Conservation (phyloP, 202 grass and related monocot genomes). For the Brachypodium distachyon region DNA sequence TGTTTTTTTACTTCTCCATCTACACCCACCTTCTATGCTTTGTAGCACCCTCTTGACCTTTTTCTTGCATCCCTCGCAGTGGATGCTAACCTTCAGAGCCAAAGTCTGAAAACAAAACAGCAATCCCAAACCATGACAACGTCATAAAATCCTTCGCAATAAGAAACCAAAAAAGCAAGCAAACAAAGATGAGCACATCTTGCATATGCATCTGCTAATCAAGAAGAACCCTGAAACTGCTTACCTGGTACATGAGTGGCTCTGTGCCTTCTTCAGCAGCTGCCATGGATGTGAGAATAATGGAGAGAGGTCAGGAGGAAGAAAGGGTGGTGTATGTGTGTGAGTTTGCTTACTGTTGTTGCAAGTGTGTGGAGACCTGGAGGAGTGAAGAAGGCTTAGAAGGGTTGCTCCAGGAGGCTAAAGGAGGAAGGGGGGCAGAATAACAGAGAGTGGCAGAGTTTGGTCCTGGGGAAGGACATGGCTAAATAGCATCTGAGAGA, state of each 20-base stretch:
- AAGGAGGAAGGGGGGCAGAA: background rate
- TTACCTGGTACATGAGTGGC: constrained; percentile 83
- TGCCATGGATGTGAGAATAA: constrained; percentile 36
- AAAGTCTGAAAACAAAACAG: constrained; percentile 37
- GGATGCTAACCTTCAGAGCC: constrained; percentile 90
- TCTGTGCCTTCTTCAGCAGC: constrained; percentile 47
- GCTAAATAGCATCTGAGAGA: constrained; percentile 30
- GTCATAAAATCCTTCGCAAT: background rate
- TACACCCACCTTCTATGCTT: constrained; percentile 88
- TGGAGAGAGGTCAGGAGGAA: background rate
- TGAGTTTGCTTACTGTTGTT: background rate
- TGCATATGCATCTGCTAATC: background rate
- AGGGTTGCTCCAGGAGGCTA: background rate
- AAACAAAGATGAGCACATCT: background rate
- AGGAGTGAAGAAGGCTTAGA: background rate
- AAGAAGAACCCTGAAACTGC: background rate
- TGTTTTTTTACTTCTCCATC: background rate
- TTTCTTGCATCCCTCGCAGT: constrained; percentile 98
- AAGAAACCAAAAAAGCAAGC: background rate
- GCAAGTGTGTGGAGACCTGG: background rate
- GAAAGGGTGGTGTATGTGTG: background rate
- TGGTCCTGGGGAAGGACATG: constrained; percentile 18
- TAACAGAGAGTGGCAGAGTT: constrained; percentile 20
- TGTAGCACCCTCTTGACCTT: constrained; percentile 96
- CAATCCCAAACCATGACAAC: background rate